A percentile compares a stretch with the other conserved stretches of the same genome.
Conservation (phyloP, 75 land plant genomes). For the Pinus tabuliformis region DNA sequence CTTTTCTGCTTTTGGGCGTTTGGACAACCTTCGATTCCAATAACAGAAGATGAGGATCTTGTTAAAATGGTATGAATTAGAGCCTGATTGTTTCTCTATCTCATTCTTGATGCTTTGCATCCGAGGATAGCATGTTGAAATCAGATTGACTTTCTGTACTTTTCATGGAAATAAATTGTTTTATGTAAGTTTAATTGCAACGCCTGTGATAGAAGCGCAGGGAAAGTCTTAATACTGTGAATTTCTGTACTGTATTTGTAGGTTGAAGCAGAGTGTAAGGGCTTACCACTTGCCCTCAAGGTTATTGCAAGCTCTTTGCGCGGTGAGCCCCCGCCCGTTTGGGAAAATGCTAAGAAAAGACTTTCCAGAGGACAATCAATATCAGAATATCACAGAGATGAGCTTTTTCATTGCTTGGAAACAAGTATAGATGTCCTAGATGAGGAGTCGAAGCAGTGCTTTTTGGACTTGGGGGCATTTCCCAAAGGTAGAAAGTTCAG, state of each 20-base stretch:
- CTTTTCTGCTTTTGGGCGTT: slow-evolving; percentile 55
- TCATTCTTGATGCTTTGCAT: background rate
- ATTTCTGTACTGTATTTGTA: background rate
- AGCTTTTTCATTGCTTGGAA: slow-evolving; percentile 52
- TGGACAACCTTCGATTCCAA: slow-evolving; percentile 33
- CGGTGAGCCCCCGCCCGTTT: slow-evolving; percentile 29
- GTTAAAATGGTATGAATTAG: slow-evolving; percentile 36
- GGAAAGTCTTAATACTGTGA: background rate
- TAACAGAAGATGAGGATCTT: slow-evolving; percentile 23
- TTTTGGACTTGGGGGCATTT: slow-evolving; percentile 56
- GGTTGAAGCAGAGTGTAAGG: slow-evolving; percentile 56
- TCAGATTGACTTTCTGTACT: background rate
- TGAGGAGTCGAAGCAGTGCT: slow-evolving; percentile 37
- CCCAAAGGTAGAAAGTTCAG: slow-evolving; percentile 58
- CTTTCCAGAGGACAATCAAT: slow-evolving; percentile 38
- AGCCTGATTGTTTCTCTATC: background rate
- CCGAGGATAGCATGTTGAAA: background rate
- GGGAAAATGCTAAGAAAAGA: slow-evolving; percentile 41
- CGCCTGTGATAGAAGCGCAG: background rate
- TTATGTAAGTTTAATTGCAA: background rate
- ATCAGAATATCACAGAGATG: slow-evolving; percentile 46
- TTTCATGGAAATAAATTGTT: background rate
- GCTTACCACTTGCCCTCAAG: slow-evolving; percentile 64
- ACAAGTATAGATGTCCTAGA: slow-evolving; percentile 32
- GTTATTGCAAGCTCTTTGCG: slow-evolving; percentile 58